Percentiles rank a stretch among this genome's conserved stretches.
These are phyloP conservation scores for Calonectria pteridis DNA, from an alignment of 2,329 filamentous ascomycete genomes.

Conservation along the genomic window DNA sequence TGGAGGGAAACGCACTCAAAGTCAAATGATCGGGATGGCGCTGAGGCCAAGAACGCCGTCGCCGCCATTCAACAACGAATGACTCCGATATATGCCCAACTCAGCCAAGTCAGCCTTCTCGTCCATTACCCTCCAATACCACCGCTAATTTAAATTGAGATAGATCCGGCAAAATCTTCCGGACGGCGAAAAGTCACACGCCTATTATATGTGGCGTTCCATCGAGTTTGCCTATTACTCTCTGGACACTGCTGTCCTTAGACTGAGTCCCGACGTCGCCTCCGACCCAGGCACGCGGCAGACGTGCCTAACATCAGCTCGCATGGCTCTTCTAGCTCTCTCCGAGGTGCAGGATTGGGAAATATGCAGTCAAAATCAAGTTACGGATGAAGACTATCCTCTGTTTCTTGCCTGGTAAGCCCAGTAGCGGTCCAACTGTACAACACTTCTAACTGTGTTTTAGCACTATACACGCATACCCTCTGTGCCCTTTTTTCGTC, in stretches of 20 bases:
- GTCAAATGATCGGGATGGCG: not conserved
- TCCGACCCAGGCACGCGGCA: slow-evolving; percentile 12
- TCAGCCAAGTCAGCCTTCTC: not conserved
- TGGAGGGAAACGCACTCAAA: not conserved
- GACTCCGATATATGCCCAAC: not conserved
- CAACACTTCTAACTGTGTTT: not conserved
- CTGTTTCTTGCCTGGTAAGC: slow-evolving; percentile 11
- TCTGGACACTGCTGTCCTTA: not conserved
- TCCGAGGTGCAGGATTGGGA: slow-evolving; percentile 9
- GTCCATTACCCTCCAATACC: not conserved
- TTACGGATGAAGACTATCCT: slow-evolving; percentile 10
- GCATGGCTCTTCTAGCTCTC: slow-evolving; percentile 1
- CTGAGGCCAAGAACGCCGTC: not conserved
- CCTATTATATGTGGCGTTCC: not conserved
- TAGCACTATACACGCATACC: slow-evolving; percentile 13
- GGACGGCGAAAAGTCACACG: not conserved
- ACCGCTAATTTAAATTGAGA: not conserved
- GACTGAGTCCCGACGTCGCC: not conserved
- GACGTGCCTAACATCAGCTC: slow-evolving; percentile 6
- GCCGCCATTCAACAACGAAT: slow-evolving; percentile 2
- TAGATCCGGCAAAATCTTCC: not conserved
- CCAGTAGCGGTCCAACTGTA: too few species aligned
- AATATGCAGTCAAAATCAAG: not conserved
- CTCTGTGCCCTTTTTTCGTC: slow-evolving; percentile 10
- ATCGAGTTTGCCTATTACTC: slow-evolving; percentile 16